Percentiles rank a stretch among this genome's conserved stretches.
These are phyloP conservation scores for Rubia occidens DNA, from an alignment of 305 asterid species.

Conservation along the genomic window DNA sequence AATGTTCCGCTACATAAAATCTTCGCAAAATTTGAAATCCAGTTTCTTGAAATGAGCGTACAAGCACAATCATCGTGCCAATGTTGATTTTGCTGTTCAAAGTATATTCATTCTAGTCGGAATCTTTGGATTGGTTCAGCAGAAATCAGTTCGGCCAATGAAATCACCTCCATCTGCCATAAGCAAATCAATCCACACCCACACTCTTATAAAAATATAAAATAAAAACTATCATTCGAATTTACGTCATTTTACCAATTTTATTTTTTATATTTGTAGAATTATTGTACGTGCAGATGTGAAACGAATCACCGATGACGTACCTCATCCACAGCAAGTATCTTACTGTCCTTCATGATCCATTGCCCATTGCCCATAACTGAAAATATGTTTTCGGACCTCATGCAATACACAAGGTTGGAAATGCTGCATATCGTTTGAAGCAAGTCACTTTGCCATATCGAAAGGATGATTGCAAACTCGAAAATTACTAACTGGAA, in stretches of 20 bases:
- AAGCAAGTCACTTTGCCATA: slow-evolving; percentile 10
- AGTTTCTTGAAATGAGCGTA: not conserved
- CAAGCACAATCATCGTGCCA: too few relatives aligned
- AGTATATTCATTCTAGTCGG: slow-evolving; percentile 48
- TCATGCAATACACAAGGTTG: slow-evolving; percentile 69
- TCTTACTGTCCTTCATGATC: slow-evolving; percentile 59
- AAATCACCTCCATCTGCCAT: slow-evolving; percentile 38
- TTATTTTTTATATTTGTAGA: too few relatives aligned
- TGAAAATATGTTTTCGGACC: slow-evolving; percentile 56
- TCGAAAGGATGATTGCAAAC: not conserved
- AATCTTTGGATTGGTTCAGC: slow-evolving; percentile 38
- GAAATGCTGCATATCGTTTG: slow-evolving; percentile 53
- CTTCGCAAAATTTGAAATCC: not conserved
- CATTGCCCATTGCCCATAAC: slow-evolving; percentile 66
- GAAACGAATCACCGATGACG: not conserved
- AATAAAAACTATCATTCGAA: not conserved
- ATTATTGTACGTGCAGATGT: too few relatives aligned
- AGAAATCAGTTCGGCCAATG: slow-evolving; percentile 44
- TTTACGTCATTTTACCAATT: not conserved
- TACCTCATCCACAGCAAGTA: slow-evolving; percentile 55
- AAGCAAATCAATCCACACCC: not conserved
- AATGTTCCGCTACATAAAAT: too few relatives aligned
- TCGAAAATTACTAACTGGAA: too few relatives aligned
- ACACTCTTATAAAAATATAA: not conserved
- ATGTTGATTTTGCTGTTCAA: not conserved